Evolutionary conservation across 371 early-diverging fungal species (phyloP), one percentile per base, ranked within the genome.

Genomic region (Smittium mucronatum): DNA sequence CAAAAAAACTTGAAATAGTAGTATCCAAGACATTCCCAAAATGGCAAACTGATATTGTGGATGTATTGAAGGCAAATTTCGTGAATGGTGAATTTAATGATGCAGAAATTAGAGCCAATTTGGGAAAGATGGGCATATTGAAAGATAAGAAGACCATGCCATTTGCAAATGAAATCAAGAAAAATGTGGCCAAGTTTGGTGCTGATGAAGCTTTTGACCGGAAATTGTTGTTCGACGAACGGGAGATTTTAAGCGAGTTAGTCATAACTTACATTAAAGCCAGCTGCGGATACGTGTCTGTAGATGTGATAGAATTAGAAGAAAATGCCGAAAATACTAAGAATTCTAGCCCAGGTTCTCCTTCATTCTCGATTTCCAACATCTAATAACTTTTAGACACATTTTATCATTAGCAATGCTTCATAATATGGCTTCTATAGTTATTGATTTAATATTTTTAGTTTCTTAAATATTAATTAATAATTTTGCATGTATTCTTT

Each of bases 61-160:
- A 76, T 2, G 82, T 88, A 26, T 81, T 94, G 72, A 84, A 86
- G 79, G 76, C 75, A 17, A 77, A 84, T 70, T 96, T 84, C 74
- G 47, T 47, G 5, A 82, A 89, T 66, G 80, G 81, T 64, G 82
- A 75, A 34, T 85, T 90, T 76, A 88, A 88, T 70, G 88, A 89
- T 72, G 86, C 82, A 69, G 84, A 83, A 78, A 83, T 94, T 71
- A 83, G 88, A 69, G 83, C 82, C 47, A 78, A 83, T 31, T 79
- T 95, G 70, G 84, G 82, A 60, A 80, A 83, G 65, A 81, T 81
- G 72, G 93, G 91, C 36, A 73, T 95, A 76, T 81, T 89, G 75
- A 92, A 91, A 84, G 90, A 96, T 81, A 96, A 94, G 84, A 88
- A 88, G 76, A 86, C 86, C 32, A 94, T 95, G 93, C 94, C 96